A percentile compares a stretch with the other conserved stretches of the same genome.
These are phyloP conservation scores for Thalassiosira mediterranea DNA, from an alignment of 352 stramenopile species.

Conservation along the genomic window DNA sequence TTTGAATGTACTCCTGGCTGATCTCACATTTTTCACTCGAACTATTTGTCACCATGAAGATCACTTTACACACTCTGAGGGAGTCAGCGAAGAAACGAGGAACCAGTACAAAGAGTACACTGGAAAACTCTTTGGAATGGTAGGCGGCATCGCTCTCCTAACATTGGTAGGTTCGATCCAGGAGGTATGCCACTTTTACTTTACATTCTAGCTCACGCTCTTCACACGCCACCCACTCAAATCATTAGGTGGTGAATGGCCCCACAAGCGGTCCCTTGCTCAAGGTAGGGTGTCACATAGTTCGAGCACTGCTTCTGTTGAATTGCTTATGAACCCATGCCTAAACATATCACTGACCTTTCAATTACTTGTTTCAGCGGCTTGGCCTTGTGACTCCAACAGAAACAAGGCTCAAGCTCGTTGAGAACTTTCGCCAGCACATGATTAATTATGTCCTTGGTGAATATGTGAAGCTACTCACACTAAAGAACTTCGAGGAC, in stretches of 20 bases:
- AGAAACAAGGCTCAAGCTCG: constrained; percentile 54
- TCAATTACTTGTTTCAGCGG: no score
- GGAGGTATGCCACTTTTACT: no score
- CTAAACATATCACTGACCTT: no score
- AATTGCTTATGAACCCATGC: no score
- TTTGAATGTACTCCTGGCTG: constrained; percentile 1
- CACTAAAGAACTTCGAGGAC: constrained; percentile 46
- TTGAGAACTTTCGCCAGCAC: constrained; percentile 55
- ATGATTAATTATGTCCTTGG: constrained; percentile 29
- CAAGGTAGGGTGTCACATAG: not conserved
- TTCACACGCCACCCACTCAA: no score
- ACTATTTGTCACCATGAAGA: not conserved
- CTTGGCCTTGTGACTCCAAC: constrained; percentile 25
- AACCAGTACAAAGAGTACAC: constrained; percentile 33
- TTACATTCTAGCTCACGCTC: no score
- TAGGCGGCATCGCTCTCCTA: constrained; percentile 77
- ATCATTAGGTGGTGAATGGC: constrained; percentile 35
- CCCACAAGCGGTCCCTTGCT: constrained; percentile 66
- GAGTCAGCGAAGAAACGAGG: constrained; percentile 18
- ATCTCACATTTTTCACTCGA: not conserved
- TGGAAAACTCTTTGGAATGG: constrained; percentile 58
- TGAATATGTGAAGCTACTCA: constrained; percentile 56
- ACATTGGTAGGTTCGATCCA: no score
- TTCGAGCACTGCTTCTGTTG: not conserved
- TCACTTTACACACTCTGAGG: constrained; percentile 10